Evolutionary conservation across 768 basidiomycete genomes (phyloP), one percentile per base, ranked within the genome.

Genomic region (Lentinula sp.): DNA sequence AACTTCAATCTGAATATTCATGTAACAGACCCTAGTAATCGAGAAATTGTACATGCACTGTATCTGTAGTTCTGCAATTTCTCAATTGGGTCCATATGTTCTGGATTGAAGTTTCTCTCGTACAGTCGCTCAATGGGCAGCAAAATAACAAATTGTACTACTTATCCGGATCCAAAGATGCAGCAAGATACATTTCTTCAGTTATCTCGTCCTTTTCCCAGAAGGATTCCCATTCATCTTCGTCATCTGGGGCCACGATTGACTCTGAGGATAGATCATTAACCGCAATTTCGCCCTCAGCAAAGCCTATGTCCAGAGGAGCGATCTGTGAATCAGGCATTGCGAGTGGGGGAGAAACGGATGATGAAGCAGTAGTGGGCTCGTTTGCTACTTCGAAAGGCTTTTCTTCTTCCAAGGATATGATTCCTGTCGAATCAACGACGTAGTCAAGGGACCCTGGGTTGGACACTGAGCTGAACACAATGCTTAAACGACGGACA

Each of bases 371-470:
- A 43, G 28, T 61, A 63, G 40, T 57, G 63, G 39, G 57, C 16
- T 16, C n/a, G 16, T 37, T 13, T 31, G 37, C 37, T 16, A 11
- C 31, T 9, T 58, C 39, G 16, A 61, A 55, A 10, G 45, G 53
- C 35, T 45, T 46, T 21, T 65, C 63, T 16, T 64, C 69, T 23
- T 71, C 65, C 31, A 77, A 53, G 53, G 64, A 49, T 15, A 62
- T 66, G 65, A 95, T 74, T 7, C 93, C 94, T 21, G 76, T 72
- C 15, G 76, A 67, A 4, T 86, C 82, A 53, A 97, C 79, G 61
- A 93, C 77, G 64, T 88, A 96, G 70, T 97, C 93, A 60, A 91
- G 70, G 11, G 86, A 87, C 16, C 74, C 75, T 1, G 87, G 80
- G 39, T 45, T n/a, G 0, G 73, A 74, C 13, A 88, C 79, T 9